phyloP scores from a whole-genome alignment of 75 land plant species.

The Pinus tabuliformis region DNA sequence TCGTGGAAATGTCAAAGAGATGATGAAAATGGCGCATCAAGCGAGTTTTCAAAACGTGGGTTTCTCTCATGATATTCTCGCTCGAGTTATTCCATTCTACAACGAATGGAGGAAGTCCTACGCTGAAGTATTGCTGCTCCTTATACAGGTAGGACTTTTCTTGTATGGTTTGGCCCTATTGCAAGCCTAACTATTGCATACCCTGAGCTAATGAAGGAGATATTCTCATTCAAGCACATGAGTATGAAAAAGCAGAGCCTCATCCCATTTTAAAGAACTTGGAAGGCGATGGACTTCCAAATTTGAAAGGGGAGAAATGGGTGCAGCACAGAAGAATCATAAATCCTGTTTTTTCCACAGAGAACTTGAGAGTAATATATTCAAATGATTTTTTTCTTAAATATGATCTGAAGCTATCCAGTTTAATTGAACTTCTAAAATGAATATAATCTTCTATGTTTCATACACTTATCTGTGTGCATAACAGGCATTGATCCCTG shows the following conservation, averaged over 20 bases:
- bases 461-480: not conserved
- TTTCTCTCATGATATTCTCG: constrained; percentile 34
- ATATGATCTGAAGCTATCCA: no score
- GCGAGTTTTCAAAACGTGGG: constrained; percentile 31
- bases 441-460: no score
- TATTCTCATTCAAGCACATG: constrained; percentile 39
- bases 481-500: constrained; percentile 19
- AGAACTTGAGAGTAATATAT: no score
- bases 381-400: no score
- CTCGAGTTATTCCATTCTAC: constrained; percentile 35
- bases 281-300: constrained; percentile 10
- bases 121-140: constrained; percentile 1
- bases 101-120: constrained; percentile 14
- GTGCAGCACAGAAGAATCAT: not conserved
- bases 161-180: constrained; percentile 70
- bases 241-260: constrained; percentile 47
- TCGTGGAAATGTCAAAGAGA: constrained; percentile 31
- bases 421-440: no score
- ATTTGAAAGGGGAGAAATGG: constrained; percentile 13
- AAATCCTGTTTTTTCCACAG: no score
- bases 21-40: constrained; percentile 6
- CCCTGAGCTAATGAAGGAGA: constrained; percentile 56
- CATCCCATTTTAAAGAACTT: constrained; percentile 25
- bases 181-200: constrained; percentile 45
- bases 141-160: constrained; percentile 43